Evolutionary conservation across 2,329 filamentous ascomycete species (phyloP), one percentile per base, ranked within the genome.

Genomic region (Cladophialophora chaetospira): DNA sequence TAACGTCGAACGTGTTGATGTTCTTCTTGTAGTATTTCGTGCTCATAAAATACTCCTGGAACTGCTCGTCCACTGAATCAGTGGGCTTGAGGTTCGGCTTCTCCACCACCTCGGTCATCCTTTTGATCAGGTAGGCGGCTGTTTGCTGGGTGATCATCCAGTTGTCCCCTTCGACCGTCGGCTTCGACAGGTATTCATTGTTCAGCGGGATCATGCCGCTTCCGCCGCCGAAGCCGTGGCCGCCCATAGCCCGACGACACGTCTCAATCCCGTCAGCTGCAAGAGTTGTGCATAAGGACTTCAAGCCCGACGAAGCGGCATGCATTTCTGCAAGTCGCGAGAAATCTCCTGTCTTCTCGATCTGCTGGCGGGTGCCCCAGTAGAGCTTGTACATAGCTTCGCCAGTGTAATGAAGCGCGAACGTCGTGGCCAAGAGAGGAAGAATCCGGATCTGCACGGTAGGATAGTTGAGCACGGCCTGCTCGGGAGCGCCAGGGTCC

Each of bases 101-200:
- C 5, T 70, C 65, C 4, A 73, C 71, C 3, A 73, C 73, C 25
- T 70, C 65, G 25, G 72, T 67, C 75, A 81, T 81, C 40, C 78
- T 77, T 65, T 82, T 82, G 67, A 82, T 79, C 21, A 82, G 65
- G 56, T 77, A 78, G 21, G 73, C 71, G 0, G 77, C 76, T 3
- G 77, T 77, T 66, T 82, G 79, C 57, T 82, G 79, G 0, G 77
- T 81, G 36, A 82, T 81, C 79, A 82, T 82, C 77, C 78, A 81
- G 54, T 82, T 82, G 63, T 82, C 79, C 1, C 80, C 79, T 61
- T 82, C 79, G 2, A 82, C 80, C 0, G 79, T 82, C 0, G 78
- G 78, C 64, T 82, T 82, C 2, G 78, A 68, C 4, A 80, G 69
- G 50, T 80, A 80, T 55, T 79, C 77, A 11, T 74, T 72, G 62